Evolutionary conservation across 176 grass and related monocot genomes (phyloP), one percentile per base, ranked within the genome.

Genomic region (Phyllostachys edulis): DNA sequence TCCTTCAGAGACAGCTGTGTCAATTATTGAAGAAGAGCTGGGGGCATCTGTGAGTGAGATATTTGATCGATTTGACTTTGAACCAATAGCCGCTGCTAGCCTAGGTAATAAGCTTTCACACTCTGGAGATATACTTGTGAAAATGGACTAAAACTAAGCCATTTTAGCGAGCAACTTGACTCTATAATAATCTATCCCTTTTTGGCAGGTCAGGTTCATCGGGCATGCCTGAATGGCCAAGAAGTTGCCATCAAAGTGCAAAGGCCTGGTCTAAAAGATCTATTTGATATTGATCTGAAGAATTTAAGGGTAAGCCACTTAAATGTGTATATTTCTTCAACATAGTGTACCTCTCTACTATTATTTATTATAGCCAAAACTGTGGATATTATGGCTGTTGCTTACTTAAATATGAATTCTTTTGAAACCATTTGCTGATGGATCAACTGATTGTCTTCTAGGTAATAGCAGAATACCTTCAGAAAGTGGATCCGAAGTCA

Each of bases 211-310:
- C 96, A 99, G 93, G 96, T 99, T 81, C 96, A 99, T 87, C 89
- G 93, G 77, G 96, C 96, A 78, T 78, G 77, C 61, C 75, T 99
- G 83, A 96, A 96, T 29, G 93, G 96, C 40, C 83, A 94, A 89
- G 93, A 99, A 85, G 77, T 99, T 61, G 96, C 91, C 45, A 90
- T 99, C 81, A 99, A 99, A 87, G 96, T 99, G 59, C 96, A 99
- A 94, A 94, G 93, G 66, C 96, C 93, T 85, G 91, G 93, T 85
- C 88, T 99, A 47, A 99, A 99, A 71, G 96, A 92, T 14, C 84
- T 99, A 2, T 99, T 99, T 92, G 96, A 99, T 80, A 99, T 99
- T 89, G 96, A 99, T 89, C 86, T 99, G 77, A 99, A 99, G 88
- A 99, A 96, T 85, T 85, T 96, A 80, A 96, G 96, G 83, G 96